phyloP scores from a whole-genome alignment of 2,329 filamentous ascomycete species.

The Talaromyces sp. region DNA sequence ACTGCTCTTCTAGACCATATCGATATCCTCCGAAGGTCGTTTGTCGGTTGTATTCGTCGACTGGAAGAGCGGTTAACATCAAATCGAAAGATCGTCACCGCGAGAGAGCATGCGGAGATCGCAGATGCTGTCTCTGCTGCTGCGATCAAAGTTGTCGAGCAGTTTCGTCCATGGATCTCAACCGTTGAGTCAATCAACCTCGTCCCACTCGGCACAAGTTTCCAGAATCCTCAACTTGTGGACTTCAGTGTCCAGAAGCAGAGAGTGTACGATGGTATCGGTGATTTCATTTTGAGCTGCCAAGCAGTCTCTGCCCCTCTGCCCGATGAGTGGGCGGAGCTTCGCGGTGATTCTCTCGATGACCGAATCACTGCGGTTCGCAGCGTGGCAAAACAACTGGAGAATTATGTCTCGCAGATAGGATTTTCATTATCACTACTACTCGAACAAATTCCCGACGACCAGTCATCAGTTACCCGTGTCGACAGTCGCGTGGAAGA shows the following conservation, averaged over 20 bases:
- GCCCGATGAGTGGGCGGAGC: constrained; percentile 92
- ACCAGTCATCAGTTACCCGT: constrained; percentile 54
- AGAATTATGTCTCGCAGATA: constrained; percentile 83
- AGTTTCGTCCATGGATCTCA: constrained; percentile 86
- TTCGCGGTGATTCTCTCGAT: constrained; percentile 87
- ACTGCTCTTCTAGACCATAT: constrained; percentile 76
- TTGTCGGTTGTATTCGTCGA: constrained; percentile 82
- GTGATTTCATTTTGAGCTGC: constrained; percentile 82
- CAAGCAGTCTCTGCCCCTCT: constrained; percentile 90
- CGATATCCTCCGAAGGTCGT: constrained; percentile 80
- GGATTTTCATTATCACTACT: constrained; percentile 85
- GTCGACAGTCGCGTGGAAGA: constrained; percentile 36
- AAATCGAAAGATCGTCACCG: constrained; percentile 79
- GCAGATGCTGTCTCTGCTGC: constrained; percentile 80
- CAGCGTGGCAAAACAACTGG: constrained; percentile 74
- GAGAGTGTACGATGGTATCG: constrained; percentile 87
- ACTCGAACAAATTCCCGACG: constrained; percentile 71
- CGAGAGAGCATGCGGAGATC: constrained; percentile 75
- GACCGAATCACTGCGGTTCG: constrained; percentile 81
- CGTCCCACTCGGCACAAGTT: constrained; percentile 72
- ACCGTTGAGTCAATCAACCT: constrained; percentile 92
- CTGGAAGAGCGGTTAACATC: constrained; percentile 81
- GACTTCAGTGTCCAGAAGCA: constrained; percentile 94
- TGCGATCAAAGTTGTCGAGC: constrained; percentile 79
- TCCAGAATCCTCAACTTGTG: constrained; percentile 80